phyloP scores from a whole-genome alignment of 495 filamentous ascomycete genomes.

The Neurospora pannonica region DNA sequence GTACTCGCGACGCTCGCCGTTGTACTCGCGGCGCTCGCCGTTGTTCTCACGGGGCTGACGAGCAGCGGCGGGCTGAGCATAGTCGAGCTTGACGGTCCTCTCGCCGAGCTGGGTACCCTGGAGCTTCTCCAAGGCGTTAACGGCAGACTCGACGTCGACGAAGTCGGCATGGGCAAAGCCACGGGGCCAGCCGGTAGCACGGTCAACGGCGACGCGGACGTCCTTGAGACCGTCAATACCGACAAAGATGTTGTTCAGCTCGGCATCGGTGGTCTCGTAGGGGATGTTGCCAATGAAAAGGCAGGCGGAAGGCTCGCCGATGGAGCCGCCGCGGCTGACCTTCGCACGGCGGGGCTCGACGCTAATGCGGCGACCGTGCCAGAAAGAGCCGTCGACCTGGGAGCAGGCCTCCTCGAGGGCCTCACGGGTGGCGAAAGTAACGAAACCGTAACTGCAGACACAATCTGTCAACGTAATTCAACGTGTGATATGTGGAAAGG shows the following conservation, averaged over 20 bases:
- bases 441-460: slow-evolving; percentile 62
- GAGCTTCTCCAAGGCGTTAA: slow-evolving; percentile 47
- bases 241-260: slow-evolving; percentile 73
- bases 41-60: neutral
- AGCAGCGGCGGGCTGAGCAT: slow-evolving; percentile 16
- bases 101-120: slow-evolving; percentile 51
- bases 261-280: slow-evolving; percentile 80
- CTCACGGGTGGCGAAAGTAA: slow-evolving; percentile 52
- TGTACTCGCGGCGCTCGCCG: neutral
- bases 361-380: slow-evolving; percentile 66
- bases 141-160: slow-evolving; percentile 51
- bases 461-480: neutral
- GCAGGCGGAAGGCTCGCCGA: slow-evolving; percentile 45
- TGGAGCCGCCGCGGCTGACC: neutral
- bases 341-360: slow-evolving; percentile 41
- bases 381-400: slow-evolving; percentile 56
- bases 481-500: neutral
- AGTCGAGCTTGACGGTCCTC: slow-evolving; percentile 60
- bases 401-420: slow-evolving; percentile 52
- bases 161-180: slow-evolving; percentile 94
- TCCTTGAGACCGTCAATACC: slow-evolving; percentile 64
- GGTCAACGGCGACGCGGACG: slow-evolving; percentile 83
- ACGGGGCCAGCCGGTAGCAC: slow-evolving; percentile 73
- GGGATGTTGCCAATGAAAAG: slow-evolving; percentile 87
- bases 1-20: neutral